Base-by-base conservation (phyloP, 768 basidiomycete species). In the Panaeolus cyanescens region DNA sequence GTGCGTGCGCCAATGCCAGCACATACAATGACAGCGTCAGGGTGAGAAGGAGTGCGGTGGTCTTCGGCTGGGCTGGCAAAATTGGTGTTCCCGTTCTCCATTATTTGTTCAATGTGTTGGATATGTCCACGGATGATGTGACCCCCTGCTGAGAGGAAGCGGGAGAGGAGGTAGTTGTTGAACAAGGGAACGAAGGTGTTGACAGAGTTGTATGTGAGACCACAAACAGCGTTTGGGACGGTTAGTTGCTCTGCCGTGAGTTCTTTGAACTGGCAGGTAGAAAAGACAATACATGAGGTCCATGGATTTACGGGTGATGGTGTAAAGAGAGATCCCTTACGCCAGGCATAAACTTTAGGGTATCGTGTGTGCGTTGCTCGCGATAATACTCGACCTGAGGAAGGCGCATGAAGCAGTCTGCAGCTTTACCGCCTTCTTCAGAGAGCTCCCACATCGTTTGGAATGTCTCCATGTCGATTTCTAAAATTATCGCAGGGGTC, bases 1-100 rank as follows among this genome's bases (percentile, higher is more conserved):
- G 84, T 86, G 50, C 85, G 80, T 9, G 93, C 86, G 4, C 89
- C 90, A n/a, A 95, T 72, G 0, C 93, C 93, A 0, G 85, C 80
- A 83, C 91, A 93, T 9, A 89, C 83, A 4, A 95, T 71, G 1
- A 93, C 70, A 1, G 86, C 91, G 59, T 85, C 80, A 0, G 80
- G 75, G 25, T 74, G 59, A 1, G 68, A 17, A 54, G 56, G 32
- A 42, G 13, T 9, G 9, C 17, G 32, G 39, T 60, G 45, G 17
- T 55, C 54, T 33, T 28, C 42, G 13, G 40, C 32, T 19, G 58
- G 42, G 17, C 55, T 59, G n/a, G 64, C 60, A 59, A 74, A 72
- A 3, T 65, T 33, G 8, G 55, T 54, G 1, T 65, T 63, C 12
- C 81, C 83, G 20, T 79, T 79, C 62, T 84, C 79, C 17, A 84